Evolutionary conservation across 78 protist species (phyloP).

Genomic region (Dictyostelium intermedium): DNA sequence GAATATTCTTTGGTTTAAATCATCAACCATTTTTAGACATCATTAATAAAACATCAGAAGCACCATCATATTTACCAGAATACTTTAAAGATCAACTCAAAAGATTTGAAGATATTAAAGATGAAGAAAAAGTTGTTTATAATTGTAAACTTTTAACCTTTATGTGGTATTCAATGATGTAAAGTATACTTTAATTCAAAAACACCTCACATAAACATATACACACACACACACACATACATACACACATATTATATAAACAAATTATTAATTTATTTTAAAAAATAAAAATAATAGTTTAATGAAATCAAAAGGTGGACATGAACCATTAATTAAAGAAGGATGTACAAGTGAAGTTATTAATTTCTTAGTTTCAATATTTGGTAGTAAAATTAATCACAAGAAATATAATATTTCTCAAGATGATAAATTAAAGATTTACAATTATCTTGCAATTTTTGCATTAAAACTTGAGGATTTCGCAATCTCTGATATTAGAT

Average conservation of each 20-base stretch:
- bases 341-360: background rate
- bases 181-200: background rate
- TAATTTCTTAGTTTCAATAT: background rate
- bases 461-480: slow-evolving; percentile 14
- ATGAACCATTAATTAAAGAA: background rate
- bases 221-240: too few relatives aligned
- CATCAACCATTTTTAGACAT: slow-evolving; percentile 18
- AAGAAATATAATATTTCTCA: background rate
- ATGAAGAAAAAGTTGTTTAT: background rate
- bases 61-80: background rate
- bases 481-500: background rate
- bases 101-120: background rate
- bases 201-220: too few relatives aligned
- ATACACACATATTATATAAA: too few relatives aligned
- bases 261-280: too few relatives aligned
- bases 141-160: slow-evolving; percentile 15
- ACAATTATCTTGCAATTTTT: slow-evolving; percentile 19
- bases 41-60: background rate
- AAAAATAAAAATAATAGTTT: too few relatives aligned
- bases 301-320: slow-evolving; percentile 5
- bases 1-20: slow-evolving; percentile 32
- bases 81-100: slow-evolving; percentile 1
- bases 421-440: slow-evolving; percentile 9
- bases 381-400: background rate
- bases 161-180: slow-evolving; percentile 11